Conservation (phyloP, 2,329 filamentous ascomycete species). For the Chaetomiaceae sp. region DNA sequence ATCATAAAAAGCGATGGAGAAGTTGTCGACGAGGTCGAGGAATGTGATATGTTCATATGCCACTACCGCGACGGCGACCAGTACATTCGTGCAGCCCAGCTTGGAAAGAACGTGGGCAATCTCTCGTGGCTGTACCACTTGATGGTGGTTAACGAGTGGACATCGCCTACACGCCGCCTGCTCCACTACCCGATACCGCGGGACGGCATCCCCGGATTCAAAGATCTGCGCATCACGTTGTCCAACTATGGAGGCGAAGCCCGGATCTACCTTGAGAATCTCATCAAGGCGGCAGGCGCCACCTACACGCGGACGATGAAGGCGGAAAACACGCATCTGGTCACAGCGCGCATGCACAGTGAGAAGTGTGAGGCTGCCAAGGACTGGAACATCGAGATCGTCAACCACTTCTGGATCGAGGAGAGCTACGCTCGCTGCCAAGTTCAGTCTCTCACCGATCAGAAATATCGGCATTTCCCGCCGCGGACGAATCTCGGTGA, state of each 20-base stretch:
- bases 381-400: slow-evolving; percentile 84
- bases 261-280: slow-evolving; percentile 84
- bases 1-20: slow-evolving; percentile 66
- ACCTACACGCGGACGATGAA: slow-evolving; percentile 94
- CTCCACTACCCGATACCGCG: slow-evolving; percentile 85
- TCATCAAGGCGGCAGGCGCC: slow-evolving; percentile 76
- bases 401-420: slow-evolving; percentile 96
- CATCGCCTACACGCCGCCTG: slow-evolving; percentile 72
- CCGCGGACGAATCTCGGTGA: slow-evolving; percentile 85
- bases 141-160: slow-evolving; percentile 84
- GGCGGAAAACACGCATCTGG: slow-evolving; percentile 88
- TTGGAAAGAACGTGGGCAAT: slow-evolving; percentile 80
- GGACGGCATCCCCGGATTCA: slow-evolving; percentile 72
- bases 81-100: slow-evolving; percentile 69
- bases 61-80: slow-evolving; percentile 76
- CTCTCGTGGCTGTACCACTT: slow-evolving; percentile 90
- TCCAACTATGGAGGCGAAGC: slow-evolving; percentile 97
- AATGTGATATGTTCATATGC: slow-evolving; percentile 80
- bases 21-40: slow-evolving; percentile 57
- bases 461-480: slow-evolving; percentile 81
- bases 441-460: slow-evolving; percentile 63
- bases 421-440: slow-evolving; percentile 92
- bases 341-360: slow-evolving; percentile 81
- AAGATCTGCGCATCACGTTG: slow-evolving; percentile 71
- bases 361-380: slow-evolving; percentile 90